A percentile compares a stretch with the other conserved stretches of the same genome.
These are phyloP conservation scores for Verticillium isaacii DNA, from an alignment of 2,329 filamentous ascomycete species.

Conservation along the genomic window DNA sequence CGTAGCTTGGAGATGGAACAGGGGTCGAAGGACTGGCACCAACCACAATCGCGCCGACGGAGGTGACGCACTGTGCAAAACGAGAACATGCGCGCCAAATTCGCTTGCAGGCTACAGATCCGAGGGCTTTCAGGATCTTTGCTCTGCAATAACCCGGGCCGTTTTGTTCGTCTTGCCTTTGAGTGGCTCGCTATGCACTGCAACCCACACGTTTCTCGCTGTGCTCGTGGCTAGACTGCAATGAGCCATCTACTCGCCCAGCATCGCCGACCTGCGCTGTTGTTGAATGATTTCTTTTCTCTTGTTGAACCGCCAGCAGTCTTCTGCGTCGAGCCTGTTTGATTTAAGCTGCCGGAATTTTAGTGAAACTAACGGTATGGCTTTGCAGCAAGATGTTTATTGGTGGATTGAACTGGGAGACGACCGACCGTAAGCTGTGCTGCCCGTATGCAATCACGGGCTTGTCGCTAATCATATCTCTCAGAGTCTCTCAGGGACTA, in stretches of 20 bases:
- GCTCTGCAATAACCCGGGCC: not conserved
- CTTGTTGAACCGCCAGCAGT: not conserved
- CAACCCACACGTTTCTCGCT: not conserved
- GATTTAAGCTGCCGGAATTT: not conserved
- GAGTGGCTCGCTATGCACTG: not conserved
- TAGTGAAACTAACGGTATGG: not conserved
- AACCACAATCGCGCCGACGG: not conserved
- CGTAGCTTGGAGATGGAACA: not conserved
- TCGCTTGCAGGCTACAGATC: not conserved
- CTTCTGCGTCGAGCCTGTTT: not conserved
- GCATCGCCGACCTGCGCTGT: not conserved
- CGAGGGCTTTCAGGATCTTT: not conserved
- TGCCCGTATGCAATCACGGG: not conserved
- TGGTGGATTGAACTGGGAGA: conserved; percentile 97
- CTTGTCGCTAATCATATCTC: not conserved
- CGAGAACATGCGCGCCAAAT: not conserved
- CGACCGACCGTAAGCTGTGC: conserved; percentile 77
- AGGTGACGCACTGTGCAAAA: not conserved
- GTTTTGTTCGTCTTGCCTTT: not conserved
- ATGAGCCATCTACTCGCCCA: not conserved
- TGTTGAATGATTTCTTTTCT: not conserved
- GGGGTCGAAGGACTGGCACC: not conserved
- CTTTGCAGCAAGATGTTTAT: conserved; percentile 95
- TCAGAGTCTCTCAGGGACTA: conserved; percentile 94
- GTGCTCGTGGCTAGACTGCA: not conserved